Base-by-base conservation (phyloP, 192 early-diverging fungal genomes). In the Coemansia sp. region DNA sequence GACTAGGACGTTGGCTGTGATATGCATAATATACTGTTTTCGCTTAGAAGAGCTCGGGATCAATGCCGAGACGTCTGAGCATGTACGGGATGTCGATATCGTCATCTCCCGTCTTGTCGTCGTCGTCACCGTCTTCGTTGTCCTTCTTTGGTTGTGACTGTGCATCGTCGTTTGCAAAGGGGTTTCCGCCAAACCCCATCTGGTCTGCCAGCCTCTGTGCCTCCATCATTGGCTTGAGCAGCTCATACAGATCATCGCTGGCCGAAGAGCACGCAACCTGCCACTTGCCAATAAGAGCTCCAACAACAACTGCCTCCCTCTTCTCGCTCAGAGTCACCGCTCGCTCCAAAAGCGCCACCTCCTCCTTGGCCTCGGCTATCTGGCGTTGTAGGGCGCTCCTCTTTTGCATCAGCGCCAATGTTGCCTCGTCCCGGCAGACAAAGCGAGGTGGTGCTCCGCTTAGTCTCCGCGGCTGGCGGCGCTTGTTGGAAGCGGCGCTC, bases 221-320 rank as follows among this genome's bases (percentile, higher is more conserved):
- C 32, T 72, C 65, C 75, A 78, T 78, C 36, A 60, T 44, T 0
- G 75, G 75, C 39, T 65, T 64, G 18, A 78, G 62, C 44, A 78
- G 41, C 19, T 36, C 69, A 46, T 72, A 78, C 50, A 78, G 58
- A 12, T 78, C 75, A 0, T 78, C 75, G 59, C 62, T 33, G 1
- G 75, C 75, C 2, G 46, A 37, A 4, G 65, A 18, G 37, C 75
- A 78, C 15, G 75, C 75, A 10, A 43, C 37, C 65, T 77, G 64
- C 74, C 74, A 77, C 27, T 71, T 71, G 17, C 38, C 54, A n/a
- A 77, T 42, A 6, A 77, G 61, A 27, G 21, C 59, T 34, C 56
- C 60, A 9, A 77, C 74, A 9, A 46, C 67, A 4, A 14, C 39
- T 7, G 58, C 55, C 37, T 78, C 69, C 10, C 57, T 27, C 58